Evolutionary conservation across 2,329 filamentous ascomycete species (phyloP).

Genomic region (Scedosporium boydii): DNA sequence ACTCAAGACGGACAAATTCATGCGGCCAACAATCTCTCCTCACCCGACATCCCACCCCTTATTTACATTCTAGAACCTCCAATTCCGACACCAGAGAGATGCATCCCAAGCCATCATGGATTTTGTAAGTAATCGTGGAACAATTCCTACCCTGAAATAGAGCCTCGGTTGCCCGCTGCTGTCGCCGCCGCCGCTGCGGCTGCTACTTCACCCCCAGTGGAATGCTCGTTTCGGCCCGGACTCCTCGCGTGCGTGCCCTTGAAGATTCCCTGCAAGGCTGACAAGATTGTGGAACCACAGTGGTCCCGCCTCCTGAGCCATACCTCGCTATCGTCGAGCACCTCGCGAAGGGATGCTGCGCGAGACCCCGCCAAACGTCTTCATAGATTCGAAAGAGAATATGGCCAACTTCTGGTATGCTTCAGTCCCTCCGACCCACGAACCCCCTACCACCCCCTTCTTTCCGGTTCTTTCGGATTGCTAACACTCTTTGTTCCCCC

Average conservation of each 20-base stretch:
- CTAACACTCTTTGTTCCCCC: not conserved
- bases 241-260: conserved; percentile 1
- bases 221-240: not conserved
- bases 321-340: conserved; percentile 46
- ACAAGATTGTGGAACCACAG: conserved; percentile 23
- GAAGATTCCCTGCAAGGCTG: conserved; percentile 11
- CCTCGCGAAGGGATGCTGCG: conserved; percentile 47
- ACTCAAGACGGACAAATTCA: not conserved
- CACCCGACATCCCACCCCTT: not conserved
- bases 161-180: not conserved
- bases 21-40: not conserved
- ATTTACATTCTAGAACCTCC: not conserved
- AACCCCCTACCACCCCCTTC: not conserved
- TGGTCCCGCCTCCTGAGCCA: conserved; percentile 60
- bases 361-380: conserved; percentile 55
- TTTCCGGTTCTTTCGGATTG: too few relatives aligned
- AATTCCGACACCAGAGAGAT: conserved; percentile 24
- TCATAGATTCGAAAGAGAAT: conserved; percentile 59
- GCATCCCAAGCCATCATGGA: conserved; percentile 42
- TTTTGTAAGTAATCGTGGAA: conserved; percentile 35
- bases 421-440: not conserved
- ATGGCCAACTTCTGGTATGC: conserved; percentile 50
- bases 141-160: not conserved
- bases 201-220: not conserved
- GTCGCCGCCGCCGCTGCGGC: not conserved